Evolutionary conservation across 2,329 filamentous ascomycete genomes (phyloP).

Genomic region (Raffaelea albimanens): DNA sequence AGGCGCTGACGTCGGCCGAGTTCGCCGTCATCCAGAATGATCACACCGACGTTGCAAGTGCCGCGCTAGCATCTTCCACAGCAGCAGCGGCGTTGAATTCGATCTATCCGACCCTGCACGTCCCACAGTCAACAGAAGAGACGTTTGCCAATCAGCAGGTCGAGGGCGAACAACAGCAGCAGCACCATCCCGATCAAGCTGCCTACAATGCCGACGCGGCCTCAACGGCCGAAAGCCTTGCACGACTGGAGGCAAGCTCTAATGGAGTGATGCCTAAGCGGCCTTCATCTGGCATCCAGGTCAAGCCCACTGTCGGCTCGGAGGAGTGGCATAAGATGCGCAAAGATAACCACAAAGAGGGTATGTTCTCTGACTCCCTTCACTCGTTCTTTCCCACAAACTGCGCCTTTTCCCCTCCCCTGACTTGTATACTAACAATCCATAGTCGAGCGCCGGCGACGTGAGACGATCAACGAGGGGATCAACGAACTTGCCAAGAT

Average conservation of each 20-base stretch:
- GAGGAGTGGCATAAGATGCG: slow-evolving; percentile 97
- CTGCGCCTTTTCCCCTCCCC: not conserved
- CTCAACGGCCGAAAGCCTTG: not conserved
- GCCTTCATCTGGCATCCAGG: slow-evolving; percentile 14
- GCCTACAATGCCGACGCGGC: slow-evolving; percentile 23
- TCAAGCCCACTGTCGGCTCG: slow-evolving; percentile 84
- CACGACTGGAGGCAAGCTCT: slow-evolving; percentile 13
- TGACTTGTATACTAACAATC: slow-evolving; percentile 10
- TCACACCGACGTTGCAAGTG: slow-evolving; percentile 38
- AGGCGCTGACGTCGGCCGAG: slow-evolving; percentile 36
- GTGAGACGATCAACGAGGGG: slow-evolving; percentile 97
- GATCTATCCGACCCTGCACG: slow-evolving; percentile 51
- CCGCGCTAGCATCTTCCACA: slow-evolving; percentile 46
- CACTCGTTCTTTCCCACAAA: not conserved
- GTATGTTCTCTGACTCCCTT: slow-evolving; percentile 36
- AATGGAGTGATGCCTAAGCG: slow-evolving; percentile 11
- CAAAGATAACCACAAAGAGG: slow-evolving; percentile 98
- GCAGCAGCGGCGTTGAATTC: slow-evolving; percentile 47
- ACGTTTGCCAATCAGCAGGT: slow-evolving; percentile 45
- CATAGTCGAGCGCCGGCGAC: slow-evolving; percentile 84
- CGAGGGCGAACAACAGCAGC: slow-evolving; percentile 26
- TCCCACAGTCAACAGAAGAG: slow-evolving; percentile 48
- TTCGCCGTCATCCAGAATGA: slow-evolving; percentile 48
- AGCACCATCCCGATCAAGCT: slow-evolving; percentile 16
- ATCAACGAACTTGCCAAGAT: slow-evolving; percentile 98